Base-by-base conservation (phyloP, 768 basidiomycete species). In the Auricularia sp. region DNA sequence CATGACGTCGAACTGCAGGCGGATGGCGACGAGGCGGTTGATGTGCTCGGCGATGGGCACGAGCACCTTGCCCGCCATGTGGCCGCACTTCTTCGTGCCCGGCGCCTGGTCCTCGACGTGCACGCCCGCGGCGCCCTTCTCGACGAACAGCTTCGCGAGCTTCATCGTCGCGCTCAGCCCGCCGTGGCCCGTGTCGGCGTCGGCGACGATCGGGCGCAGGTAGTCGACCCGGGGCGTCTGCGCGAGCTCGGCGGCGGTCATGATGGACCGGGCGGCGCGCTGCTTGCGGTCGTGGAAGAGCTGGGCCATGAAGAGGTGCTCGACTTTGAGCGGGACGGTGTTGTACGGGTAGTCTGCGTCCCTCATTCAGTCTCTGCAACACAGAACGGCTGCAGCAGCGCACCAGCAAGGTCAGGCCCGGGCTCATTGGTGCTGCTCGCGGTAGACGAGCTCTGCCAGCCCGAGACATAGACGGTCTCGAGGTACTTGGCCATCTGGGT, bases 221-320 rank as follows among this genome's bases (percentile, higher is more conserved):
- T 96, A 96, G 77, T 98, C 95, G 70, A 96, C 78, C 65, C 74
- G 74, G 0, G 89, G 89, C 0, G 88, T 86, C 69, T 82, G 79
- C 3, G 85, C 81, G 64, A 90, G 86, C 73, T 93, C 85, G 34
- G 82, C 79, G 14, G 90, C 86, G 33, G 87, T 79, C 79, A 95
- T 74, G 67, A 72, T 79, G 0, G 88, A 85, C 29, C 93, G 89
- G 6, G 79, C 84, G 73, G 94, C 90, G 64, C 85, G 87, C 75
- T 98, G 96, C 76, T 97, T 98, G 68, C 96, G 89, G 78, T 99
- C 97, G 75, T 99, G 97, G 87, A 98, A 98, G 54, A 98, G 86
- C 74, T 98, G 97, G 0, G 97, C 96, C 82, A 89, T 85, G 85
- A 98, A 98, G 63, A 98, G 82, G 68, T 98, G 97, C 75, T 98